Evolutionary conservation across 768 basidiomycete species (phyloP).

Genomic region (Leccinum rimulosum): DNA sequence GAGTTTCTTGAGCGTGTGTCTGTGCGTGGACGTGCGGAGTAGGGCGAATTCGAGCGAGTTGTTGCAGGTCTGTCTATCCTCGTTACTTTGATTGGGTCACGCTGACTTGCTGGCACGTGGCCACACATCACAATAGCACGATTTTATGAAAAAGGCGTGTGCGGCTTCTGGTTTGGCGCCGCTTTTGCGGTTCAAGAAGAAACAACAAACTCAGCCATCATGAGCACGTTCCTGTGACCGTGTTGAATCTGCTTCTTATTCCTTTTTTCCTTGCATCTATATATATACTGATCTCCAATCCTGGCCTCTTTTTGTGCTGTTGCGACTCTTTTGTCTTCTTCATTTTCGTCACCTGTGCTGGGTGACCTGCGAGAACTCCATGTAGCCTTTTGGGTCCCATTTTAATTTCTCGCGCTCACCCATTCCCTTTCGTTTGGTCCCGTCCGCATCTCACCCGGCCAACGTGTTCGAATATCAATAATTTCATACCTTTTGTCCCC

Average conservation of each 20-base stretch:
- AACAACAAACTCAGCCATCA: slow-evolving; percentile 47
- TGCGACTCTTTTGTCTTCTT: background rate
- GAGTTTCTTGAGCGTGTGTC: slow-evolving; percentile 94
- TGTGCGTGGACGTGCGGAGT: slow-evolving; percentile 95
- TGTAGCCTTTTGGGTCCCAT: background rate
- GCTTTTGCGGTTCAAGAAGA: slow-evolving; percentile 75
- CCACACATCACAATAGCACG: slow-evolving; percentile 59
- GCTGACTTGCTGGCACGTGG: background rate
- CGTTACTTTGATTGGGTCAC: background rate
- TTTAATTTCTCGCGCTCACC: background rate
- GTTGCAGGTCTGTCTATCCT: slow-evolving; percentile 57
- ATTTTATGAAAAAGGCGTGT: slow-evolving; percentile 91
- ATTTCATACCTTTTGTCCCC: background rate
- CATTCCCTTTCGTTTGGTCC: background rate
- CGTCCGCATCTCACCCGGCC: background rate
- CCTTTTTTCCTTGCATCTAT: slow-evolving; percentile 13
- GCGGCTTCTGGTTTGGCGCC: slow-evolving; percentile 79
- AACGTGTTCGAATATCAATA: background rate
- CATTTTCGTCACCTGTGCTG: background rate
- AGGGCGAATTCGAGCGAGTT: slow-evolving; percentile 88
- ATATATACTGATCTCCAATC: slow-evolving; percentile 14
- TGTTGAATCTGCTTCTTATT: background rate
- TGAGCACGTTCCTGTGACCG: background rate
- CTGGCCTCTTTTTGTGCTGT: background rate
- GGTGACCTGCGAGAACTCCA: background rate